Percentiles rank a stretch among this genome's conserved stretches.
These are phyloP conservation scores for Boletus huronensis DNA, from an alignment of 768 basidiomycete species.

Conservation along the genomic window DNA sequence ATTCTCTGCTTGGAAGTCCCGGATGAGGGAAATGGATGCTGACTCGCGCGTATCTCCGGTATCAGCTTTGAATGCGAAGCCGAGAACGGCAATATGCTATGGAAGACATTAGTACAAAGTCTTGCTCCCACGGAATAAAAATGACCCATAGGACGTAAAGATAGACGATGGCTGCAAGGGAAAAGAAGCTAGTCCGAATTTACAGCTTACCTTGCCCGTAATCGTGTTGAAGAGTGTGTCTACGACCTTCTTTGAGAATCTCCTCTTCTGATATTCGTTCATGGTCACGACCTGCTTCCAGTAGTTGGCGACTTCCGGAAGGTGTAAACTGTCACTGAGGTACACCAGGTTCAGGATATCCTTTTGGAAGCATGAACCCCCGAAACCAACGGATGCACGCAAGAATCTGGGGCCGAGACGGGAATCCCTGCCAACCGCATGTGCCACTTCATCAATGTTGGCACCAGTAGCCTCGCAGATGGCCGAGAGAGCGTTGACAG, in stretches of 20 bases:
- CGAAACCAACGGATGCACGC: conserved; percentile 93
- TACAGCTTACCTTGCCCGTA: conserved; percentile 74
- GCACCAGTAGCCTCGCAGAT: conserved; percentile 99
- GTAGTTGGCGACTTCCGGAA: conserved; percentile 96
- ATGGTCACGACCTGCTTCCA: conserved; percentile 97
- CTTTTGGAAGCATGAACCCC: conserved; percentile 99
- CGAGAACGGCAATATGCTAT: conserved; percentile 90
- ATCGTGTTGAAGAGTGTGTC: conserved; percentile 99
- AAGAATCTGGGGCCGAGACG: conserved; percentile 95
- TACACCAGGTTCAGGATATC: conserved; percentile 99
- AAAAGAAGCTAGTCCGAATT: not conserved
- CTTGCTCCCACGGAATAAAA: conserved; percentile 6
- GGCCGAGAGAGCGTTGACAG: conserved; percentile 95
- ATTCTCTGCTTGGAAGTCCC: conserved; percentile 88
- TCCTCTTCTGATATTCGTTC: conserved; percentile 97
- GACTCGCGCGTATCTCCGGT: conserved; percentile 99
- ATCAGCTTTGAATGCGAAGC: conserved; percentile 99
- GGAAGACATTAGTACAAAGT: conserved; percentile 6
- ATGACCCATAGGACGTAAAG: not conserved
- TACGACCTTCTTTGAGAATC: conserved; percentile 95
- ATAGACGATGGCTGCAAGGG: not conserved
- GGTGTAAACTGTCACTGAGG: conserved; percentile 88
- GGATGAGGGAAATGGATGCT: conserved; percentile 89
- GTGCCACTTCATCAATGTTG: conserved; percentile 95
- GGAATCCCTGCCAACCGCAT: conserved; percentile 89